Conservation (phyloP, 148 eudicot species). For the Euryodendron excelsum region DNA sequence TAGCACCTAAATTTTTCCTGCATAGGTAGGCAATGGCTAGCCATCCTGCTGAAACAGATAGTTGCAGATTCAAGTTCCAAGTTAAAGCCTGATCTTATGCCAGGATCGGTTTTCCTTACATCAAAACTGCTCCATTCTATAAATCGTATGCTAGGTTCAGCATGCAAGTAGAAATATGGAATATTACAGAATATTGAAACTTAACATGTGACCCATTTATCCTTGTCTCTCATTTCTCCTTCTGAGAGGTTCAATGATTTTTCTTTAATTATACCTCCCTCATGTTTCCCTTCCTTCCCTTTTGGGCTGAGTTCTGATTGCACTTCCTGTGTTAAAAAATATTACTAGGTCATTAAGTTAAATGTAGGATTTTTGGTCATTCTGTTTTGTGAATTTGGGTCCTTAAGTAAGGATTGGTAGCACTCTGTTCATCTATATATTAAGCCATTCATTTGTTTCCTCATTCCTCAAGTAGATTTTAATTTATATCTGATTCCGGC, state of each 20-base stretch:
- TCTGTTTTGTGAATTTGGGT: neutral
- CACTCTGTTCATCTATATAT: neutral
- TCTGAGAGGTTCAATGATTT: neutral
- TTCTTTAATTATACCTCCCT: neutral
- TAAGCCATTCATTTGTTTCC: neutral
- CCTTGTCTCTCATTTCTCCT: conserved; percentile 3
- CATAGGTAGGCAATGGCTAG: neutral
- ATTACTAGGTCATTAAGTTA: neutral
- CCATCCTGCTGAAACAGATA: neutral
- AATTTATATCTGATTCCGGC: conserved; percentile 3
- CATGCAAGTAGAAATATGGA: neutral
- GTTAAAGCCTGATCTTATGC: neutral
- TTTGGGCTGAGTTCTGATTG: neutral
- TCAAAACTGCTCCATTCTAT: neutral
- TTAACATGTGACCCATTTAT: neutral
- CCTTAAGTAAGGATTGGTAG: neutral
- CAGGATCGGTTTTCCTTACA: neutral
- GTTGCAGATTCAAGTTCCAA: neutral
- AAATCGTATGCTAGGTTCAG: neutral
- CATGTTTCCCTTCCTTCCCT: neutral
- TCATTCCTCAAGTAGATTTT: neutral
- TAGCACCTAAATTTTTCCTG: conserved; percentile 13
- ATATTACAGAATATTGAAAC: neutral
- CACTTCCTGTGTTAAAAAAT: neutral
- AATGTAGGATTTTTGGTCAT: neutral